A percentile compares a stretch with the other conserved stretches of the same genome.
phyloP scores from a whole-genome alignment of 108 stramenopile genomes.

The Pseudonitzschia multiseries region DNA sequence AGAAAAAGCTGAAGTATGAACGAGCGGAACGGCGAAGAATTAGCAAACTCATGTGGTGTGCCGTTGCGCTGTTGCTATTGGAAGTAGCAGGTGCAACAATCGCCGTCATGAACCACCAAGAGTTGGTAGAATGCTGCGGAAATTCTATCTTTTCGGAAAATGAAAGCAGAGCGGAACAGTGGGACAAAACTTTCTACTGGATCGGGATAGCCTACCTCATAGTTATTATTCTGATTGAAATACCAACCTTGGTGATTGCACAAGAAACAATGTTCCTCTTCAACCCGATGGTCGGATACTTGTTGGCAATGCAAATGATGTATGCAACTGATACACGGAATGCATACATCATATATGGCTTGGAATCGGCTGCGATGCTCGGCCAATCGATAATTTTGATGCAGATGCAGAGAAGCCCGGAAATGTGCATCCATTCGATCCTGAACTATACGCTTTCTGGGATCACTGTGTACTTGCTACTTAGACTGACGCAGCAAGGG shows the following conservation, averaged over 20 bases:
- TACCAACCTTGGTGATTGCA: constrained; percentile 5
- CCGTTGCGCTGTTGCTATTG: neutral
- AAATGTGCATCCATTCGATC: constrained; percentile 5
- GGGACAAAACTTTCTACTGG: constrained; percentile 10
- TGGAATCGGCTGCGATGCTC: constrained; percentile 6
- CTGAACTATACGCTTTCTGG: constrained; percentile 4
- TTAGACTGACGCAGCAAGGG: constrained; percentile 5
- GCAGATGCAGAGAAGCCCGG: constrained; percentile 9
- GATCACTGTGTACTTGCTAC: neutral
- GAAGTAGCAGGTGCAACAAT: constrained; percentile 12
- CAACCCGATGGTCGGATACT: constrained; percentile 20
- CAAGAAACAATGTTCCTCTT: constrained; percentile 11
- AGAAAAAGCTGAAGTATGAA: neutral
- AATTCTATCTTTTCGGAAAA: neutral
- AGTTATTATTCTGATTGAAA: constrained; percentile 11
- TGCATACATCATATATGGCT: constrained; percentile 6
- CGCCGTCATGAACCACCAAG: constrained; percentile 10
- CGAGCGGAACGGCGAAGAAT: neutral
- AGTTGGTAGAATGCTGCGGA: constrained; percentile 13
- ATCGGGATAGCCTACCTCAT: neutral
- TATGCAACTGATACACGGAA: neutral
- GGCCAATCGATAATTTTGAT: constrained; percentile 10
- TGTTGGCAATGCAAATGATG: constrained; percentile 16
- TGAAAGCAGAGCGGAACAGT: neutral
- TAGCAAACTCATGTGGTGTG: neutral